These are phyloP conservation scores for Malbranchea cinnamomea DNA, from an alignment of 2,329 filamentous ascomycete species.

Conservation along the genomic window DNA sequence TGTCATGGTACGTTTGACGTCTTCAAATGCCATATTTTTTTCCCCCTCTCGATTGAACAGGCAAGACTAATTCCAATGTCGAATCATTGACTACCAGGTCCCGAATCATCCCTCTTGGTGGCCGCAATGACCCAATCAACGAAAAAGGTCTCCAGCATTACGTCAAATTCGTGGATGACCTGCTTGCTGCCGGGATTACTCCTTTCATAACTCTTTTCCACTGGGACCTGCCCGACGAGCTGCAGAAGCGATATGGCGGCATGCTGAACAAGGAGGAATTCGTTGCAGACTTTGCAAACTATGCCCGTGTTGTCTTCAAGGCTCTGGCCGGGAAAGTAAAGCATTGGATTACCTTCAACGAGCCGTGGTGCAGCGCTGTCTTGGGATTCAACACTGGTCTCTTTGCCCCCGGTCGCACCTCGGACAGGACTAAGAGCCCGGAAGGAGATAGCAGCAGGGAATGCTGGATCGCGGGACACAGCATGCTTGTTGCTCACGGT, in stretches of 20 bases:
- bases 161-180: constrained; percentile 60
- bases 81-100: too few species aligned
- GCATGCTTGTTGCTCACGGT: constrained; percentile 63
- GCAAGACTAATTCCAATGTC: too few species aligned
- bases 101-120: constrained; percentile 72
- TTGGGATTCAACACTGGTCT: constrained; percentile 64
- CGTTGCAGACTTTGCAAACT: constrained; percentile 64
- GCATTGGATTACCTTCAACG: constrained; percentile 84
- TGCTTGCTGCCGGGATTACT: constrained; percentile 59
- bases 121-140: constrained; percentile 69
- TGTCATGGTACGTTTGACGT: constrained; percentile 52
- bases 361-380: constrained; percentile 74
- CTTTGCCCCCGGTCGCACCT: constrained; percentile 71
- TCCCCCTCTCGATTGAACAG: too few species aligned
- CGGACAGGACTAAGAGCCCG: constrained; percentile 54
- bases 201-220: constrained; percentile 76
- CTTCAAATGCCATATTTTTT: neutral
- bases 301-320: constrained; percentile 61
- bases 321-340: constrained; percentile 60
- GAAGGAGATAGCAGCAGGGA: constrained; percentile 62
- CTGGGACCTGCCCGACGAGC: constrained; percentile 69
- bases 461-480: constrained; percentile 72
- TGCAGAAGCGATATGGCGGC: constrained; percentile 70
- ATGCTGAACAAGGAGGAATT: constrained; percentile 71
- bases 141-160: constrained; percentile 65